These are phyloP conservation scores for Ceratocystis lukuohia DNA, from an alignment of 2,329 filamentous ascomycete genomes.

Conservation along the genomic window DNA sequence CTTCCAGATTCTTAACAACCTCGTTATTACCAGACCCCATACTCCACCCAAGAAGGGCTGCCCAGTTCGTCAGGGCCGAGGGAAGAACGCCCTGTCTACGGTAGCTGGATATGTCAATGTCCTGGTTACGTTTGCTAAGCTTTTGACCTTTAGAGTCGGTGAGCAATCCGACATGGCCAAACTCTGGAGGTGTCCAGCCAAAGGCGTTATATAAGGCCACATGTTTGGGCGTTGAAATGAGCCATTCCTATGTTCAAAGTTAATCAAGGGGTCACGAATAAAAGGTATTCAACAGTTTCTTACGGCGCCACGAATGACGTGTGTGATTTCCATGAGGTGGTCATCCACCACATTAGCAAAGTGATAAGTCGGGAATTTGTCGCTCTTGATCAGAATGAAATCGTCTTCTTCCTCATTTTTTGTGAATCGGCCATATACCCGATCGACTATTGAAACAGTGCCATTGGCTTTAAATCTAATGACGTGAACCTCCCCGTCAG, in stretches of 20 bases:
- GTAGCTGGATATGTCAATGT: conserved; percentile 39
- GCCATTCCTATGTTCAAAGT: conserved; percentile 57
- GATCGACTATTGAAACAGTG: conserved; percentile 36
- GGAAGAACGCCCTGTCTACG: conserved; percentile 35
- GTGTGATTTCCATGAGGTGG: conserved; percentile 86
- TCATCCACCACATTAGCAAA: conserved; percentile 96
- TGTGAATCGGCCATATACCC: conserved; percentile 61
- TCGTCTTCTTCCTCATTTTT: conserved; percentile 53
- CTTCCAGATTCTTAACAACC: conserved; percentile 58
- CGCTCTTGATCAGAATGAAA: conserved; percentile 79
- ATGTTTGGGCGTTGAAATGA: conserved; percentile 75
- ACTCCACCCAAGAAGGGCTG: conserved; percentile 74
- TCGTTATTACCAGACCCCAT: conserved; percentile 39
- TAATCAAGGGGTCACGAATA: too few species aligned
- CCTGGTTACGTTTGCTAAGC: conserved; percentile 67
- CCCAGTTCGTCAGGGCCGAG: conserved; percentile 57
- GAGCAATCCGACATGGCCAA: conserved; percentile 68
- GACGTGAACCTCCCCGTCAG: conserved; percentile 56
- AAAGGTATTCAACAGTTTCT: conserved; percentile 22
- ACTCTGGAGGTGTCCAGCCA: conserved; percentile 58
- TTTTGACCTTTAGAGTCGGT: conserved; percentile 57
- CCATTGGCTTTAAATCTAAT: conserved; percentile 56
- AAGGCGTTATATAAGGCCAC: conserved; percentile 62
- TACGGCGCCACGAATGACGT: conserved; percentile 80
- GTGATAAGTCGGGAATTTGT: conserved; percentile 91